Base-by-base conservation (phyloP, 371 early-diverging fungal species). In the Mortierella sp. region DNA sequence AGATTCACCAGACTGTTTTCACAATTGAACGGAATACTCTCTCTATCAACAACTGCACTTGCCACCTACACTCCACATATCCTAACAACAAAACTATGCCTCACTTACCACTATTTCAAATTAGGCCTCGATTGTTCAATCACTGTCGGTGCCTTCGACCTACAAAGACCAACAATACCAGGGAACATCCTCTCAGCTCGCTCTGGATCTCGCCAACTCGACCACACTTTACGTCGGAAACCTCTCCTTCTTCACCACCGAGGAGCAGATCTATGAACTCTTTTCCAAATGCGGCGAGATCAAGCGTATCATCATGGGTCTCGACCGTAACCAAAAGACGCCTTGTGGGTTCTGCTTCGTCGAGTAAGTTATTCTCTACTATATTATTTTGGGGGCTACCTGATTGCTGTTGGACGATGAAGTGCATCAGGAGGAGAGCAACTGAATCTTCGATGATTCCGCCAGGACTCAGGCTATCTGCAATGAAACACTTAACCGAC, bases 321-420 rank as follows among this genome's bases (percentile, higher is more conserved):
- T 99, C 16, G 98, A 99, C 87, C 91, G 96, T 29, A 90, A 92
- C 71, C 94, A 94, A 83, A 96, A 95, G 86, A 98, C 98, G 5
- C 99, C 99, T 8, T 99, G 99, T 81, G 99, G 99, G 4, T 99
- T 99, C 86, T 98, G 99, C 80, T 99, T 99, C 90, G 99, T 99
- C 65, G 99, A 98, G 96, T 97, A 92, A 79, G 91, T 87, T 14
- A 40, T n/a, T 26, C 55, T n/a, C n/a, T 4, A 37, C 26, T 44
- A 31, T 11, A 4, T 29, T 61, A 41, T 7, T 29, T 29, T 53
- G 14, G 29, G 16, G 58, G n/a, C n/a, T n/a, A n/a, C n/a, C n/a
- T n/a, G n/a, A n/a, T n/a, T n/a, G n/a, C n/a, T n/a, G n/a, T n/a
- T n/a, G 9, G 58, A 34, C 6, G 14, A 6, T 8, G 58, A 53